A percentile compares a stretch with the other conserved stretches of the same genome.
phyloP scores from a whole-genome alignment of 2,329 filamentous ascomycete species.

The Cordyceps cateniannulata region DNA sequence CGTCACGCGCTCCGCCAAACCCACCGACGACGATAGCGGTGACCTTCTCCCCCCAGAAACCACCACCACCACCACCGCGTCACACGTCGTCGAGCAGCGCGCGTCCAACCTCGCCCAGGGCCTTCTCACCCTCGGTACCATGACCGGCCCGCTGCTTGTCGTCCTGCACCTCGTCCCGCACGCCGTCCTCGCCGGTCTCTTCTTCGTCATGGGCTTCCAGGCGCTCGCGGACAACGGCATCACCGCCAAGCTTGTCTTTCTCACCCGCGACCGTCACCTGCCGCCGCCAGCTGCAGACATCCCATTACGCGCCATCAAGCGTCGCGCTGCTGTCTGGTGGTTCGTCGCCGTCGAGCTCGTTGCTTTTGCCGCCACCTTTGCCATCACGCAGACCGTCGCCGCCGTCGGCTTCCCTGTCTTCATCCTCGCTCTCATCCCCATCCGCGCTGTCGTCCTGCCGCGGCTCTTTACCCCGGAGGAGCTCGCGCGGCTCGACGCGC shows the following conservation, averaged over 20 bases:
- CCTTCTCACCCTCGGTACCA: conserved; percentile 70
- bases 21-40: conserved; percentile 48
- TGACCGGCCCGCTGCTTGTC: conserved; percentile 66
- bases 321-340: conserved; percentile 60
- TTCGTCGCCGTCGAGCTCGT: conserved; percentile 64
- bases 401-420: conserved; percentile 76
- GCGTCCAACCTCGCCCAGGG: conserved; percentile 73
- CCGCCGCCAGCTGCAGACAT: conserved; percentile 44
- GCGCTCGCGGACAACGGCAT: conserved; percentile 72
- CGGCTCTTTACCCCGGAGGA: conserved; percentile 54
- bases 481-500: conserved; percentile 58
- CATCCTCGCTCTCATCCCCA: conserved; percentile 62
- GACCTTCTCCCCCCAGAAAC: conserved; percentile 38
- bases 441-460: conserved; percentile 58
- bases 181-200: conserved; percentile 71
- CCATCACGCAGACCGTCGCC: conserved; percentile 76
- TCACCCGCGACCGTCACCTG: conserved; percentile 57
- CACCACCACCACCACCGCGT: conserved; percentile 22
- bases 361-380: conserved; percentile 72
- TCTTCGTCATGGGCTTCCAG: conserved; percentile 80
- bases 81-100: conserved; percentile 70
- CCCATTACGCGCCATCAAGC: conserved; percentile 54
- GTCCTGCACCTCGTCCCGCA: conserved; percentile 74
- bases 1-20: conserved; percentile 52
- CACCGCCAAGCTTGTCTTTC: conserved; percentile 66